These are phyloP conservation scores for Coriaria nepalensis DNA, from an alignment of 306 rosid genomes.

Conservation along the genomic window DNA sequence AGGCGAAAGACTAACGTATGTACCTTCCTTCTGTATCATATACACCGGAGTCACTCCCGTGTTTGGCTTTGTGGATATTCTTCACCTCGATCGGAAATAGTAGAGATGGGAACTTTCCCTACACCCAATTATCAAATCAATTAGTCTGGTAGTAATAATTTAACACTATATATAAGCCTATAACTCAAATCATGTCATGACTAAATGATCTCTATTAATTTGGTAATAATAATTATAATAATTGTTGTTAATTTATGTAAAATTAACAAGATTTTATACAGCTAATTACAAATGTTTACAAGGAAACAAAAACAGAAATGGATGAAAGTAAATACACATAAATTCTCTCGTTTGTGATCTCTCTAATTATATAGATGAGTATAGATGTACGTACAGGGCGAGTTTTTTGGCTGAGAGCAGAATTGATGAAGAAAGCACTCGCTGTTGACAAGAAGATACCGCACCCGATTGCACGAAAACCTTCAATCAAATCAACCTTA, in stretches of 20 bases:
- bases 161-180: no score
- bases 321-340: no score
- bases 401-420: slow-evolving; percentile 48
- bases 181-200: no score
- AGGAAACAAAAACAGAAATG: no score
- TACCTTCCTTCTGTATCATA: slow-evolving; percentile 84
- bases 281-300: no score
- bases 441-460: slow-evolving; percentile 23
- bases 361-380: no score
- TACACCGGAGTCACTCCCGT: slow-evolving; percentile 82
- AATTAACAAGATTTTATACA: no score
- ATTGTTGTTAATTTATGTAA: no score
- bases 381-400: slow-evolving; percentile 34
- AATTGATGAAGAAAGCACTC: slow-evolving; percentile 38
- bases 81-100: slow-evolving; percentile 56
- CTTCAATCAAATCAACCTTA: slow-evolving; percentile 9
- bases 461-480: slow-evolving; percentile 71
- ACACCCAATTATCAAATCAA: neutral
- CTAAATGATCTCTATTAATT: no score
- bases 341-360: no score
- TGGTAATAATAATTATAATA: no score
- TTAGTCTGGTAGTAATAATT: neutral
- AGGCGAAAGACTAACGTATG: no score
- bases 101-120: slow-evolving; percentile 58
- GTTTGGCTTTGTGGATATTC: slow-evolving; percentile 47